phyloP scores from a whole-genome alignment of 2,329 filamentous ascomycete genomes.

The Fusarium brevicatenulatum region DNA sequence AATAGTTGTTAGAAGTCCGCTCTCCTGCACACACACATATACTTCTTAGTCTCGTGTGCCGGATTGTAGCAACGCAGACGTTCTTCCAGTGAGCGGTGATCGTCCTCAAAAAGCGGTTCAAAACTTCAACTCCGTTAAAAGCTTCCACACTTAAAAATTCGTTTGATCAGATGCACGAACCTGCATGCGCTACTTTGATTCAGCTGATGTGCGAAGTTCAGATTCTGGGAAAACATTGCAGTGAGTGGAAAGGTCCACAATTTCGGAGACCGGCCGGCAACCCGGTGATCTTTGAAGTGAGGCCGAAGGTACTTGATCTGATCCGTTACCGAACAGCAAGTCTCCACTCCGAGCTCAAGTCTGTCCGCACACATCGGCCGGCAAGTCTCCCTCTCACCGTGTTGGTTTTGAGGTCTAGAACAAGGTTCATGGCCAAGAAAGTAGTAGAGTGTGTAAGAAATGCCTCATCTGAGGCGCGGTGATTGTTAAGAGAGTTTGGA shows the following conservation, averaged over 20 bases:
- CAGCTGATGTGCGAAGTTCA: not conserved
- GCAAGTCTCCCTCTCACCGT: constrained; percentile 13
- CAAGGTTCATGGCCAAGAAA: constrained; percentile 29
- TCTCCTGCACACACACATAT: not conserved
- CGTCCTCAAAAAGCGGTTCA: not conserved
- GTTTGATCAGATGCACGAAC: constrained; percentile 10
- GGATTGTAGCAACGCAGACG: not conserved
- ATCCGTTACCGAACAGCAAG: constrained; percentile 33
- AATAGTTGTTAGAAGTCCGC: not conserved
- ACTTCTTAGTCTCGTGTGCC: not conserved
- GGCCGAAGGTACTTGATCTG: constrained; percentile 22
- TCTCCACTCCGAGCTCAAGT: constrained; percentile 26
- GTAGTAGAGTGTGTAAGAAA: constrained; percentile 20
- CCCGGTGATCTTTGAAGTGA: constrained; percentile 2
- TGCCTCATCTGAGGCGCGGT: constrained; percentile 16
- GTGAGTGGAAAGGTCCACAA: constrained; percentile 14
- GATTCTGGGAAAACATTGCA: not conserved
- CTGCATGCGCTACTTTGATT: constrained; percentile 14
- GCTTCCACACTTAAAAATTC: constrained; percentile 30
- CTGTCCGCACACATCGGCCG: constrained; percentile 8
- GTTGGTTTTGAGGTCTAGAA: constrained; percentile 1
- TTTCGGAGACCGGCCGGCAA: constrained; percentile 13
- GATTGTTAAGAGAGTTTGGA: not conserved
- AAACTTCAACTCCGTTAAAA: not conserved
- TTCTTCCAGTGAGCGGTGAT: constrained; percentile 1